These are phyloP conservation scores for Lathyrus sativus DNA, from an alignment of 306 rosid genomes.

Conservation along the genomic window DNA sequence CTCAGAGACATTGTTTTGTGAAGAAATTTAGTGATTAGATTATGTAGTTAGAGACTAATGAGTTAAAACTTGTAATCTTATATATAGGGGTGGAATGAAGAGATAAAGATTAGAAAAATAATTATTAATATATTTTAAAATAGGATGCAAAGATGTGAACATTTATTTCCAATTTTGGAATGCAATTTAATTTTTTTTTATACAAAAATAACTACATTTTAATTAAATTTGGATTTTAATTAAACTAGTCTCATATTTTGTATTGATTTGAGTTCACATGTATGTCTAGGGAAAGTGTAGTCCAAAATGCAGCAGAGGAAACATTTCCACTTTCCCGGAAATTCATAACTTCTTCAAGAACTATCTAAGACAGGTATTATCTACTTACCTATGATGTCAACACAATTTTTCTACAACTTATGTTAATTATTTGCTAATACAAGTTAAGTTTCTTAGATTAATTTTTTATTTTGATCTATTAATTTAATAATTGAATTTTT, in stretches of 20 bases:
- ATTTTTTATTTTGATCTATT: too few species aligned
- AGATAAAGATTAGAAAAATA: background rate
- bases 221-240: too few species aligned
- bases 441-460: too few species aligned
- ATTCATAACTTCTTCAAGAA: slow-evolving; percentile 4
- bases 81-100: background rate
- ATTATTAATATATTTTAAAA: background rate
- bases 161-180: slow-evolving; percentile 9
- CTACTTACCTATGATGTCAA: background rate
- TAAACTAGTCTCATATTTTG: too few species aligned
- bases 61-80: background rate
- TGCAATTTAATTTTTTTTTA: background rate
- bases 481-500: too few species aligned
- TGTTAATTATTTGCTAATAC: background rate
- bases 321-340: background rate
- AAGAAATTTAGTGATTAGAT: background rate
- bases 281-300: background rate
- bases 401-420: too few species aligned
- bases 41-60: background rate
- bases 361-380: slow-evolving; percentile 25
- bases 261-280: slow-evolving; percentile 3
- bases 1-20: slow-evolving; percentile 51
- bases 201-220: too few species aligned
- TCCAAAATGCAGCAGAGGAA: slow-evolving; percentile 10
- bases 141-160: background rate